Conservation (phyloP, 2,329 filamentous ascomycete species). For the Dactylonectria macrodidyma region DNA sequence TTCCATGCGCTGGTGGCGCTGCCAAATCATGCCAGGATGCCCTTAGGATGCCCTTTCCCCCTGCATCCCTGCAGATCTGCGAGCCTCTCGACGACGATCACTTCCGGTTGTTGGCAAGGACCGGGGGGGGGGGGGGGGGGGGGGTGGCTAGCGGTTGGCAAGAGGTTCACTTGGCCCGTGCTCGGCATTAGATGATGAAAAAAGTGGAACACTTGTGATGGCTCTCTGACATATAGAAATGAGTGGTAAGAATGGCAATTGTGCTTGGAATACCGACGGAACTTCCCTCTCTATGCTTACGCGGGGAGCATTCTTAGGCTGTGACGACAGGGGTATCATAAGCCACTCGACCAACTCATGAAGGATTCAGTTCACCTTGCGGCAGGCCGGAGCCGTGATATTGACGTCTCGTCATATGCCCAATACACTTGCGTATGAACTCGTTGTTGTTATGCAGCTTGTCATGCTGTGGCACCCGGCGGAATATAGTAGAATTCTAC, state of each 20-base stretch:
- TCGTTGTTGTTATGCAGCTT: slow-evolving; percentile 4
- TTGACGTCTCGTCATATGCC: slow-evolving; percentile 4
- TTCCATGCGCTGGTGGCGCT: slow-evolving; percentile 1
- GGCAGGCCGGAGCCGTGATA: slow-evolving; percentile 1
- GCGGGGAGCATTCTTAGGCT: slow-evolving; percentile 8
- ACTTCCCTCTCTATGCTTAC: background rate
- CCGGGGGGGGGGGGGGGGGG: too few relatives aligned
- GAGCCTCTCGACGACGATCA: slow-evolving; percentile 1
- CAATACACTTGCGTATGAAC: slow-evolving; percentile 6
- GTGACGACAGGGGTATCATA: slow-evolving; percentile 2
- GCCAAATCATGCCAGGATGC: slow-evolving; percentile 8
- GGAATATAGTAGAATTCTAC: slow-evolving; percentile 4
- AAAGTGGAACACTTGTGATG: background rate
- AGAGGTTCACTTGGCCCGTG: slow-evolving; percentile 4
- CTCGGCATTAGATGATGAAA: background rate
- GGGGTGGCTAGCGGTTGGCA: background rate
- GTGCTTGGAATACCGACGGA: slow-evolving; percentile 1
- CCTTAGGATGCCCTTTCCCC: background rate
- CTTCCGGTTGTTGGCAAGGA: slow-evolving; percentile 4
- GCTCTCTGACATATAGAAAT: slow-evolving; percentile 8
- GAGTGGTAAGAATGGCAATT: slow-evolving; percentile 1
- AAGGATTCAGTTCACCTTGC: slow-evolving; percentile 1
- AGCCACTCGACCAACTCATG: background rate
- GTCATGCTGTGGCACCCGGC: slow-evolving; percentile 4
- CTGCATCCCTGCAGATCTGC: slow-evolving; percentile 5